Evolutionary conservation across 2,329 filamentous ascomycete species (phyloP).

Genomic region (Shiraia bambusicola): DNA sequence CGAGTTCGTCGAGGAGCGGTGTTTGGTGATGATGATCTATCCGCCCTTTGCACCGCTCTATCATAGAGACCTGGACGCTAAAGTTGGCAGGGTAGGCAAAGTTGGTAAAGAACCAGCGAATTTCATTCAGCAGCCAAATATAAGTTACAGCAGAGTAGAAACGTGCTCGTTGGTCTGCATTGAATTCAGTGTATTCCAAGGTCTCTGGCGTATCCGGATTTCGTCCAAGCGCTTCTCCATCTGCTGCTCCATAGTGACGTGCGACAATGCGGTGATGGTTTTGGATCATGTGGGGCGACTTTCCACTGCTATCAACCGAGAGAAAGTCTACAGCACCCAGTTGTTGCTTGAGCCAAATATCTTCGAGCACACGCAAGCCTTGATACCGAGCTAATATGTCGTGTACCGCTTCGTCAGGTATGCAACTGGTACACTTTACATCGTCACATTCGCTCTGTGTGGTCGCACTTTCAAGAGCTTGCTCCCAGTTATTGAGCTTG

Average conservation of each 20-base stretch:
- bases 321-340: constrained; percentile 16
- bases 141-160: constrained; percentile 23
- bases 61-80: constrained; percentile 2
- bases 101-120: constrained; percentile 26
- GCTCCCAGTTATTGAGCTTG: constrained; percentile 8
- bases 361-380: constrained; percentile 22
- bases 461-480: neutral
- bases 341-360: constrained; percentile 23
- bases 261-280: constrained; percentile 5
- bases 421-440: constrained; percentile 2
- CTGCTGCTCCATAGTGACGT: constrained; percentile 7
- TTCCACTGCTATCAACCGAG: constrained; percentile 7
- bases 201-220: constrained; percentile 6
- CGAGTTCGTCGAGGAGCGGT: constrained; percentile 20
- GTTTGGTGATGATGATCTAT: constrained; percentile 1
- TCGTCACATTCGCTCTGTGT: neutral
- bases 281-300: constrained; percentile 3
- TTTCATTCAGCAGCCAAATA: constrained; percentile 28
- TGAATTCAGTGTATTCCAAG: constrained; percentile 10
- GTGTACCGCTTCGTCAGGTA: constrained; percentile 16
- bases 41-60: constrained; percentile 1
- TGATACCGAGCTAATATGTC: constrained; percentile 30
- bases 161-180: constrained; percentile 22
- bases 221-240: constrained; percentile 2
- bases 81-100: constrained; percentile 11